Conservation (phyloP, 2,329 filamentous ascomycete species). For the Paecilomyces variotii region DNA sequence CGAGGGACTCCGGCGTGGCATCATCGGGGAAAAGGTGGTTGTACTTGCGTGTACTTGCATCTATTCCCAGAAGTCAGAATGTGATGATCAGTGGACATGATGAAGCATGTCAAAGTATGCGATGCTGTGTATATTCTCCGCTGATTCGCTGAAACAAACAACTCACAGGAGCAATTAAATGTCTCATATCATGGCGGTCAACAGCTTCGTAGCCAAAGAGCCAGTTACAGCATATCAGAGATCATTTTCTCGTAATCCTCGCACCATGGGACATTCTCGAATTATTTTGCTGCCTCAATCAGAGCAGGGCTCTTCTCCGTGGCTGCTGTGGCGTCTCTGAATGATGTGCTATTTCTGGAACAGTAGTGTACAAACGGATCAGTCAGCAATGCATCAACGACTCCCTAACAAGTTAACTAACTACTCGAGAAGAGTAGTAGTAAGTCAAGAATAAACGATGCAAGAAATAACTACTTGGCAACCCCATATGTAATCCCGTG, state of each 20-base stretch:
- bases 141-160: background rate
- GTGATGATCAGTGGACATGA: background rate
- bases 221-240: conserved; percentile 16
- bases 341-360: background rate
- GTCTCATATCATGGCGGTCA: background rate
- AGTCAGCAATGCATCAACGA: background rate
- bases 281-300: conserved; percentile 5
- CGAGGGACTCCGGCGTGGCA: conserved; percentile 33
- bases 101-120: background rate
- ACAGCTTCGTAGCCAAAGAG: background rate
- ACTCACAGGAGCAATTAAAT: background rate
- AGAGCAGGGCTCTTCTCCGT: conserved; percentile 5
- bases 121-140: background rate
- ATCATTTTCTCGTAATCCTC: conserved; percentile 20
- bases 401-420: no score
- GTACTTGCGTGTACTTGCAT: conserved; percentile 46
- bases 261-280: conserved; percentile 14
- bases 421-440: no score
- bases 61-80: conserved; percentile 24
- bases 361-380: background rate
- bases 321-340: background rate
- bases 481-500: no score
- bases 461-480: no score
- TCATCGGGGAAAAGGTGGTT: conserved; percentile 49
- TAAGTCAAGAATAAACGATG: no score